Evolutionary conservation across 2,329 filamentous ascomycete genomes (phyloP).

Genomic region (Canariomyces notabilis): DNA sequence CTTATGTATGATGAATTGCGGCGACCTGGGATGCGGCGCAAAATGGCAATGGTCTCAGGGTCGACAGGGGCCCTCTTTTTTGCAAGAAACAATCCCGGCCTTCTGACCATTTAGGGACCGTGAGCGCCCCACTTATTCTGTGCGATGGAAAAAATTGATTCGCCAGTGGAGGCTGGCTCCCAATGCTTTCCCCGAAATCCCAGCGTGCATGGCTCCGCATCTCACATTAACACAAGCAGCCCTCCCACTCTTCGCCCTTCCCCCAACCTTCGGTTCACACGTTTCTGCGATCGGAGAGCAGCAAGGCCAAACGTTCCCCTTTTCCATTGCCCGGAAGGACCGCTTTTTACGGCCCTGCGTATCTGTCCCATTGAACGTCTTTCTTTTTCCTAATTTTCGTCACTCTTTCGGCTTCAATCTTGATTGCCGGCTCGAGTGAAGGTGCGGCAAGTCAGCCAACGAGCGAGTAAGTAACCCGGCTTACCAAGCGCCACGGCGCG

Average conservation of each 20-base stretch:
- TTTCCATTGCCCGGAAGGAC: constrained; percentile 16
- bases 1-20: too few species aligned
- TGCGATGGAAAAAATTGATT: constrained; percentile 12
- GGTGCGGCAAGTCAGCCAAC: constrained; percentile 7
- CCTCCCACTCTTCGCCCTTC: constrained; percentile 23
- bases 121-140: constrained; percentile 16
- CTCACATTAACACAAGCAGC: constrained; percentile 27
- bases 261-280: constrained; percentile 23
- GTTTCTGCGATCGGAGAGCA: constrained; percentile 17
- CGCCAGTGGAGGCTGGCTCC: constrained; percentile 15
- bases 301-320: constrained; percentile 16
- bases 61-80: constrained; percentile 1
- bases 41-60: constrained; percentile 3
- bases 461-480: constrained; percentile 13
- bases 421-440: constrained; percentile 15
- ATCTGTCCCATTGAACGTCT: constrained; percentile 5
- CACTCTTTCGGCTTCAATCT: constrained; percentile 5
- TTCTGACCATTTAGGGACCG: constrained; percentile 14
- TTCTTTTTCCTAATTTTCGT: constrained; percentile 6
- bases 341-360: constrained; percentile 8
- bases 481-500: constrained; percentile 6
- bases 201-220: constrained; percentile 22
- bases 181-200: constrained; percentile 22
- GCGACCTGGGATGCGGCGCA: too few species aligned
- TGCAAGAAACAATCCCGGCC: constrained; percentile 4